Base-by-base conservation (phyloP, 371 early-diverging fungal genomes). In the Apophysomyces sp. region DNA sequence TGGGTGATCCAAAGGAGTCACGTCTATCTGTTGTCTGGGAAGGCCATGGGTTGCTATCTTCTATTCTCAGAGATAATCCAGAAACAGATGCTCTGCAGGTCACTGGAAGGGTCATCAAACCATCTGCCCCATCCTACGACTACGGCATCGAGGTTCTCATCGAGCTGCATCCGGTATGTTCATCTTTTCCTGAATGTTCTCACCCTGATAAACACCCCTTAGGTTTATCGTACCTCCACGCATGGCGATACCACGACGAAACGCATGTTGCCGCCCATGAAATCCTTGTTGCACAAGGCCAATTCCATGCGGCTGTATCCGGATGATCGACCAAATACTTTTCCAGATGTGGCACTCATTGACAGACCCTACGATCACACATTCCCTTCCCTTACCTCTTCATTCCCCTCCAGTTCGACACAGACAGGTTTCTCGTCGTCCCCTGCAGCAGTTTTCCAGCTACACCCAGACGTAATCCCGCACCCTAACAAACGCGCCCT, bases 11-110 rank as follows among this genome's bases (percentile, higher is more conserved):
- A 31, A 63, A 68, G 30, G 61, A 68, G 39, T 59, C 66, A 15
- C 41, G 52, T 44, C 58, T 66, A 40, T 57, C 65, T n/a, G 70
- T 74, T 21, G 61, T 74, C 31, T 74, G 74, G 74, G 74, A 74
- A 39, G 74, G 74, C 7, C 74, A 74, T 62, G 74, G 74, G 3
- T 18, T 63, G 7, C 34, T 71, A 28, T 66, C 71, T 7, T 58
- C 32, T 31, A 68, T 74, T n/a, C 44, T 74, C 26, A 62, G 57
- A 12, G 57, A 62, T 55, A 18, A 36, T 55, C 29, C 28, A 34
- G 57, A 57, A n/a, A 57, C 37, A 26, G 32, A 62, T 11, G 21
- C n/a, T 26, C 24, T 21, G 24, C 3, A 44, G 18, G 21, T 40
- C 44, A 29, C 56, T 36, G n/a, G 53, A 55, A 39, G 29, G 40